Percentiles rank a stretch among this genome's conserved stretches.
Conservation (phyloP, 106 monocot genomes). For the Triglochin maritima region DNA sequence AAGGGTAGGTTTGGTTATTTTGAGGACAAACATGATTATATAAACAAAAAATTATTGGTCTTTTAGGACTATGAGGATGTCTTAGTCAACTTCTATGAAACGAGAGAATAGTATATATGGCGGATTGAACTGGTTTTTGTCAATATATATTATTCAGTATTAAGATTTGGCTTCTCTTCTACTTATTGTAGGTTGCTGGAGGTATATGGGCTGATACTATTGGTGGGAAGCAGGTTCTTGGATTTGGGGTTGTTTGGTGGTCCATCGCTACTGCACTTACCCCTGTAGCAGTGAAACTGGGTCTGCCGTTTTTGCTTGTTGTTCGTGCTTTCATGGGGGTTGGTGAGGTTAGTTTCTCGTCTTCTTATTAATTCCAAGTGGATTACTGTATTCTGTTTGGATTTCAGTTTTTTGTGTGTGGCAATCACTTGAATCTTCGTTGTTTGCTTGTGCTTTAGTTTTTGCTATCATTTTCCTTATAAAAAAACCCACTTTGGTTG, state of each 20-base stretch:
- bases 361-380: background rate
- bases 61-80: too few species aligned
- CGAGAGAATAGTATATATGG: too few species aligned
- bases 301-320: constrained; percentile 75
- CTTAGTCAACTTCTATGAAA: too few species aligned
- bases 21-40: too few species aligned
- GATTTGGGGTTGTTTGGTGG: constrained; percentile 88
- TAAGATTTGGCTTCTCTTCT: background rate
- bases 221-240: constrained; percentile 77
- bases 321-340: constrained; percentile 87
- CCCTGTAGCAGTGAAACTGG: constrained; percentile 66
- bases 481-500: too few species aligned
- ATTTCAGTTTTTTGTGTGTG: background rate
- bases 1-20: too few species aligned
- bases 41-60: too few species aligned
- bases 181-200: constrained; percentile 58
- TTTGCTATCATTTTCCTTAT: too few species aligned
- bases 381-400: background rate
- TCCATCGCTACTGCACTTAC: constrained; percentile 80
- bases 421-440: too few species aligned
- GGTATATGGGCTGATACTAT: constrained; percentile 92
- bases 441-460: too few species aligned
- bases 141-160: too few species aligned
- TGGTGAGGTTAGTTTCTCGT: constrained; percentile 51
- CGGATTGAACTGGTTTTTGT: too few species aligned